Evolutionary conservation across 2,329 filamentous ascomycete species (phyloP).

Genomic region (Ascochyta fabae): DNA sequence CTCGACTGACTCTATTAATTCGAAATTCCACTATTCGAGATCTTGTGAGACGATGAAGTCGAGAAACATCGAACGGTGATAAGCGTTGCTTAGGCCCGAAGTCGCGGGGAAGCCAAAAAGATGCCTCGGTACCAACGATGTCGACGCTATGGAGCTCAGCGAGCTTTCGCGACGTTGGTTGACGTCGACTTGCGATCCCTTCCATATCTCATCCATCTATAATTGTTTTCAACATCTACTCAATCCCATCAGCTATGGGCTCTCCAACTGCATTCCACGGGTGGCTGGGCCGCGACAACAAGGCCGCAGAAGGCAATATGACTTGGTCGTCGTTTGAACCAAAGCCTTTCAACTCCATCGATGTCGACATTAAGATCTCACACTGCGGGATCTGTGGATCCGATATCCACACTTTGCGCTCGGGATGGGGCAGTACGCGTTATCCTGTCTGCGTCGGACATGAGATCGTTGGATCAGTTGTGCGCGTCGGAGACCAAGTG

Average conservation of each 20-base stretch:
- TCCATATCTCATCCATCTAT: too few species aligned
- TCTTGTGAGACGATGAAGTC: too few species aligned
- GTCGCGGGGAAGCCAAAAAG: constrained; percentile 13
- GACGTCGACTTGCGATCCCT: neutral
- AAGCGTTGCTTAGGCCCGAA: constrained; percentile 6
- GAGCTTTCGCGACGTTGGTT: neutral
- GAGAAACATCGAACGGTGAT: neutral
- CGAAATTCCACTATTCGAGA: too few species aligned
- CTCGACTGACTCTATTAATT: too few species aligned
- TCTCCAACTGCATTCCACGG: constrained; percentile 60
- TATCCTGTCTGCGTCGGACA: constrained; percentile 53
- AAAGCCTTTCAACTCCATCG: constrained; percentile 47
- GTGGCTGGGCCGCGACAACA: constrained; percentile 61
- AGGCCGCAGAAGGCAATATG: constrained; percentile 61
- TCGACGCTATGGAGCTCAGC: constrained; percentile 9
- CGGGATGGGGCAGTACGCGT: constrained; percentile 55
- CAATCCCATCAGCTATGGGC: constrained; percentile 25
- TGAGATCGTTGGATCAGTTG: constrained; percentile 51
- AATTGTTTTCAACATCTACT: neutral
- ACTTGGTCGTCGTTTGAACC: constrained; percentile 58
- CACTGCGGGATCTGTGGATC: constrained; percentile 47
- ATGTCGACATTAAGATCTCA: constrained; percentile 45
- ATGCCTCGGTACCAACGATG: constrained; percentile 12
- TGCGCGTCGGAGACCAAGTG: constrained; percentile 45
- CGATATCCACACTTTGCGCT: constrained; percentile 49